Percentiles rank a stretch among this genome's conserved stretches.
These are phyloP conservation scores for Solanum aculeatissimum DNA, from an alignment of 305 asterid species.

Conservation along the genomic window DNA sequence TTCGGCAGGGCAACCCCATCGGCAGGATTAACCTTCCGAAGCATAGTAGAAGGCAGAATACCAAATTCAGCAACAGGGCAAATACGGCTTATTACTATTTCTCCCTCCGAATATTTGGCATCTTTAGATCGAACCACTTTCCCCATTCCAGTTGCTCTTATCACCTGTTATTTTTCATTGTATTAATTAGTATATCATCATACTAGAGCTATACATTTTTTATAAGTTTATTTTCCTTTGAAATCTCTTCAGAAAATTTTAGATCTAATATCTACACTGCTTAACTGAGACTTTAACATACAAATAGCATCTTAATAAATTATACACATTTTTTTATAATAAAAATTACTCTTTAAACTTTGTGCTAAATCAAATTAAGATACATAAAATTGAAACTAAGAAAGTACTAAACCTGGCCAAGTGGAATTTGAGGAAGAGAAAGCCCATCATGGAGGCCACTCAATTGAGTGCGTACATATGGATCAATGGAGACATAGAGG, in stretches of 20 bases:
- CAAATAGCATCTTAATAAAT: too few species aligned
- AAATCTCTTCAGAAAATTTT: too few species aligned
- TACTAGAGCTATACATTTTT: background rate
- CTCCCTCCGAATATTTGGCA: background rate
- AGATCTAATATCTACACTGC: too few species aligned
- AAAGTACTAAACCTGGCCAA: background rate
- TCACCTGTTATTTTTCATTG: background rate
- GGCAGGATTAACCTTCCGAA: background rate
- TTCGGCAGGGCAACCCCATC: background rate
- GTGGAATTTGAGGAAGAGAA: background rate
- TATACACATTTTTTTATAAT: too few species aligned
- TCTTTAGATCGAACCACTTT: background rate
- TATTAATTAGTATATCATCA: background rate
- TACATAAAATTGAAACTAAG: background rate
- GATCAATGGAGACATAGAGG: background rate
- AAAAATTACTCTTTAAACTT: too few species aligned
- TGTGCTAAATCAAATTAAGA: background rate
- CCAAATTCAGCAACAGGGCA: background rate
- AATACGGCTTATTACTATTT: background rate
- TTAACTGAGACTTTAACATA: too few species aligned
- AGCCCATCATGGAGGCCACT: background rate
- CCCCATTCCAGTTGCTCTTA: background rate
- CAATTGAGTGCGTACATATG: background rate
- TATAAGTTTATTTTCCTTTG: too few species aligned
- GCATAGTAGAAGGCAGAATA: background rate